Percentiles rank a stretch among this genome's conserved stretches.
Conservation (phyloP, 148 eudicot species). For the Cornus suecica region DNA sequence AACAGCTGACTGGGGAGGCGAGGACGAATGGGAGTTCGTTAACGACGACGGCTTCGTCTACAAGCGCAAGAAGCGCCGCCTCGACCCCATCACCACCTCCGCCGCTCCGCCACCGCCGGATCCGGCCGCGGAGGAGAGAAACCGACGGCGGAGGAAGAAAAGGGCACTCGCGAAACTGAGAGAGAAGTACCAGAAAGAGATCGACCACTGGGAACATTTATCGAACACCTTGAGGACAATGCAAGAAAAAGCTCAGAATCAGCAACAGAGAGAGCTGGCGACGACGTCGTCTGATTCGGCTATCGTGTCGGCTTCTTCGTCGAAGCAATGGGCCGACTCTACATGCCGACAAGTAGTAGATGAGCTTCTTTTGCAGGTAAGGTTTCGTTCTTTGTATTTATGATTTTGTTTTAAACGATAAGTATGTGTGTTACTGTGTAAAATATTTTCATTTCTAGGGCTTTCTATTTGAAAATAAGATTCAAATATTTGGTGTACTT, state of each 20-base stretch:
- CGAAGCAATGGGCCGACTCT: constrained; percentile 16
- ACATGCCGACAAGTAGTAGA: constrained; percentile 16
- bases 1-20: constrained; percentile 5
- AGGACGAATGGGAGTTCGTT: constrained; percentile 54
- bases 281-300: neutral
- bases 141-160: constrained; percentile 37
- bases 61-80: constrained; percentile 52
- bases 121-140: constrained; percentile 39
- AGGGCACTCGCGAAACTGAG: constrained; percentile 42
- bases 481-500: neutral
- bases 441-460: neutral
- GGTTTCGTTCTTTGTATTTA: neutral
- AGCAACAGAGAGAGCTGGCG: no score
- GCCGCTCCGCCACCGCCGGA: constrained; percentile 41
- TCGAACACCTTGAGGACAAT: constrained; percentile 54
- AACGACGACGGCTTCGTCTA: constrained; percentile 68
- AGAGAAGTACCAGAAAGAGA: constrained; percentile 49
- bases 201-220: constrained; percentile 59
- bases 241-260: constrained; percentile 22
- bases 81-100: constrained; percentile 12
- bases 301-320: constrained; percentile 1
- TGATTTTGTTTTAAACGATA: neutral
- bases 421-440: no score
- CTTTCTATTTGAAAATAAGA: neutral
- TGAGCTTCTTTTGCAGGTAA: constrained; percentile 34